These are phyloP conservation scores for Phytophthora ohioensis DNA, from an alignment of 352 stramenopile species.

Conservation along the genomic window DNA sequence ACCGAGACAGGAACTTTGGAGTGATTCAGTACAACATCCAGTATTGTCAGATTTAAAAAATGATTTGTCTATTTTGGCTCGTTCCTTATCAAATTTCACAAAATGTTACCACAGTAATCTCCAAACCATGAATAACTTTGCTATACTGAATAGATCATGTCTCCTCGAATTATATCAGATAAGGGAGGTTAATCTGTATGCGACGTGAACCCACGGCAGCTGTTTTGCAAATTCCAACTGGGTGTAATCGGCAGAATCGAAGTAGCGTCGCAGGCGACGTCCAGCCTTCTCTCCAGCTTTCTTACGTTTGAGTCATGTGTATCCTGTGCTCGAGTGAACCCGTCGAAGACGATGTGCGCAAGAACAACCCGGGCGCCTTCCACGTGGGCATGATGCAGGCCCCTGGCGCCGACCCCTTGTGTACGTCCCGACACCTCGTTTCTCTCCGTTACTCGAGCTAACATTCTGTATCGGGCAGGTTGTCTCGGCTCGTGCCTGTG, in stretches of 20 bases:
- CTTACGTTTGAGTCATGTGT: slow-evolving; percentile 49
- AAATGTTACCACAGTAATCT: too few relatives aligned
- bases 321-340: slow-evolving; percentile 76
- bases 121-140: background rate
- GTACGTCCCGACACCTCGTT: slow-evolving; percentile 51
- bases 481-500: slow-evolving; percentile 83
- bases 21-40: too few relatives aligned
- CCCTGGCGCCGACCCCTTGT: slow-evolving; percentile 80
- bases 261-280: slow-evolving; percentile 6
- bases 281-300: background rate
- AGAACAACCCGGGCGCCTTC: slow-evolving; percentile 80
- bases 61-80: too few relatives aligned
- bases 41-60: too few relatives aligned
- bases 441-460: background rate
- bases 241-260: slow-evolving; percentile 15
- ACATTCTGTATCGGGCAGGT: slow-evolving; percentile 38
- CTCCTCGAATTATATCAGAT: background rate
- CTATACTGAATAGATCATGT: background rate
- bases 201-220: slow-evolving; percentile 26
- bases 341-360: slow-evolving; percentile 71
- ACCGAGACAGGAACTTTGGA: too few relatives aligned
- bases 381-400: slow-evolving; percentile 91
- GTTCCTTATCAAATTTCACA: too few relatives aligned
- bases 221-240: slow-evolving; percentile 10
- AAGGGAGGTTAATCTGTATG: background rate